phyloP scores from a whole-genome alignment of 2,329 filamentous ascomycete species.

The Fusarium phyllophilum region DNA sequence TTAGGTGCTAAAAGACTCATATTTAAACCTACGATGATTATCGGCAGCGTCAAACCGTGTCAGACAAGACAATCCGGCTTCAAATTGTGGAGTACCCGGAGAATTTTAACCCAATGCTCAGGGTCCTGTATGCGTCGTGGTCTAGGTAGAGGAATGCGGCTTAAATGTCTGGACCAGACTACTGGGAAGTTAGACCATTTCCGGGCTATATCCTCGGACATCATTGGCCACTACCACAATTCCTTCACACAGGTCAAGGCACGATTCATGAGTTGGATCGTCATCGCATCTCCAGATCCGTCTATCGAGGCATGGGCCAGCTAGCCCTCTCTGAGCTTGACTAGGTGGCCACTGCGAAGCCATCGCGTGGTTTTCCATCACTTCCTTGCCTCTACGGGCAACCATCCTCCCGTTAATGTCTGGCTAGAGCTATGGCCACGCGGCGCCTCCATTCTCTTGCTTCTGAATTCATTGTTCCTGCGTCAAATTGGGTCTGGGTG shows the following conservation, averaged over 20 bases:
- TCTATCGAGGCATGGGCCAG: neutral
- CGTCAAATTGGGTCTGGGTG: conserved; percentile 7
- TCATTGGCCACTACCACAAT: neutral
- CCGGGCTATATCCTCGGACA: neutral
- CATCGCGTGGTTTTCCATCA: neutral
- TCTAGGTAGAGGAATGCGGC: conserved; percentile 19
- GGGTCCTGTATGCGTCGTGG: neutral
- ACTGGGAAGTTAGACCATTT: conserved; percentile 9
- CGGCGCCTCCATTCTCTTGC: conserved; percentile 3
- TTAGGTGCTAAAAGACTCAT: neutral
- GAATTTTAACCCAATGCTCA: neutral
- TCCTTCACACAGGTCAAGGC: neutral
- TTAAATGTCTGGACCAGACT: conserved; percentile 5
- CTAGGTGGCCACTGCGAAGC: neutral
- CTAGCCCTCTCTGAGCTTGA: neutral
- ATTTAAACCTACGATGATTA: neutral
- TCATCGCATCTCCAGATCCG: neutral
- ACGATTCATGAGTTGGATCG: neutral
- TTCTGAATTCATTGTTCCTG: conserved; percentile 5
- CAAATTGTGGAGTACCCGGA: neutral
- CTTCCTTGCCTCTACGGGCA: conserved; percentile 1
- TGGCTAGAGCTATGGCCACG: neutral
- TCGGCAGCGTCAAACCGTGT: neutral
- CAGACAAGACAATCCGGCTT: neutral
- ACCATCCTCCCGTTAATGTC: neutral